These are phyloP conservation scores for Hymenoscyphus scutula DNA, from an alignment of 2,329 filamentous ascomycete species.

Conservation along the genomic window DNA sequence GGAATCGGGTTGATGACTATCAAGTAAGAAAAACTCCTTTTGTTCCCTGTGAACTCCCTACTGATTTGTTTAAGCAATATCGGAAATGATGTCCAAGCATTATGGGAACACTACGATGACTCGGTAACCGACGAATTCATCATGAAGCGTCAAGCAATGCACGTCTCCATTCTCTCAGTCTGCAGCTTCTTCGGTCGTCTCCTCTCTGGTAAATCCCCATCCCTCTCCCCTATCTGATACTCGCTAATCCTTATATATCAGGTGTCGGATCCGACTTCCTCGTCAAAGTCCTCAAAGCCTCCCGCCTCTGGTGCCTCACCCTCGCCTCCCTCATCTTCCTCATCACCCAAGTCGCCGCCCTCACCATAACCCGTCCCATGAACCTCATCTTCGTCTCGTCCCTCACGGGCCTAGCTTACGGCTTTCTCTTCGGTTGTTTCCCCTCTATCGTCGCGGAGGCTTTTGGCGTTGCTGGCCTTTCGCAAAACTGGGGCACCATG, in stretches of 20 bases:
- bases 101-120: constrained; percentile 84
- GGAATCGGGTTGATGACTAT: constrained; percentile 98
- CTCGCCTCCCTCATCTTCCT: constrained; percentile 75
- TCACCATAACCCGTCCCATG: constrained; percentile 74
- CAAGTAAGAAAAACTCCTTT: constrained; percentile 63
- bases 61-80: constrained; percentile 67
- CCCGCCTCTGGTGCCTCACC: constrained; percentile 88
- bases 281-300: constrained; percentile 75
- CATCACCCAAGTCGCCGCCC: constrained; percentile 72
- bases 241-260: constrained; percentile 37
- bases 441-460: constrained; percentile 86
- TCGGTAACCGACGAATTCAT: constrained; percentile 72
- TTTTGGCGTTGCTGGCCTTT: constrained; percentile 85
- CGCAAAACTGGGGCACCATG: constrained; percentile 96
- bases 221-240: neutral
- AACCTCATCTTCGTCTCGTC: constrained; percentile 75
- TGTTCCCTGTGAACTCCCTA: neutral
- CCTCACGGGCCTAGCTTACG: constrained; percentile 85
- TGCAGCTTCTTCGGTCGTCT: constrained; percentile 83
- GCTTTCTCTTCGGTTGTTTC: constrained; percentile 90
- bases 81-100: constrained; percentile 79
- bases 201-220: constrained; percentile 57
- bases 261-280: constrained; percentile 90
- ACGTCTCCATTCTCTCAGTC: constrained; percentile 91
- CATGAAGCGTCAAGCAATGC: constrained; percentile 77